phyloP scores from a whole-genome alignment of 805 yeast genomes.

The Wickerhamomyces ciferrii region DNA sequence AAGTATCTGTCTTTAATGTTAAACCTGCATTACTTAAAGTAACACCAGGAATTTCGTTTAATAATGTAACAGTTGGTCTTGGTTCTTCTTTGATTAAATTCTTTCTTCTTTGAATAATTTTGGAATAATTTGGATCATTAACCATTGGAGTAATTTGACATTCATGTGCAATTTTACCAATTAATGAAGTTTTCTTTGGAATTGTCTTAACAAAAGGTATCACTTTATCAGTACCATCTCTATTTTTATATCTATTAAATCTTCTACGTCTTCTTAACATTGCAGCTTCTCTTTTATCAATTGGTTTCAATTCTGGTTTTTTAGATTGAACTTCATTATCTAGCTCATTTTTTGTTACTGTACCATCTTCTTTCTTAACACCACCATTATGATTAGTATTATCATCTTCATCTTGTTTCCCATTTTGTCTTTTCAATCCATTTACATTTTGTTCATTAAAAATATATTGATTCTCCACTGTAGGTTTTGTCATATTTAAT shows the following conservation, averaged over 20 bases:
- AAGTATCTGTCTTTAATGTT: constrained; percentile 66
- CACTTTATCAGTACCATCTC: constrained; percentile 35
- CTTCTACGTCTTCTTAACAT: constrained; percentile 26
- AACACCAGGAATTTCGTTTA: constrained; percentile 82
- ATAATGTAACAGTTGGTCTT: constrained; percentile 59
- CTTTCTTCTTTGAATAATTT: constrained; percentile 55
- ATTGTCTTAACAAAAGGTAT: constrained; percentile 85
- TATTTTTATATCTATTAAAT: constrained; percentile 32
- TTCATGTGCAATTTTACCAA: constrained; percentile 89
- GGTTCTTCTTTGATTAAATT: constrained; percentile 41
- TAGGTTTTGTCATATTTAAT: constrained; percentile 67
- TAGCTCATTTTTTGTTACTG: constrained; percentile 7
- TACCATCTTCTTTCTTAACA: constrained; percentile 2
- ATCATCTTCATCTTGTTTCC: constrained; percentile 22
- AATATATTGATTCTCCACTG: constrained; percentile 80
- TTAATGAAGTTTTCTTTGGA: constrained; percentile 79
- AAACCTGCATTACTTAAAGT: constrained; percentile 84
- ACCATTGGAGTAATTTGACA: constrained; percentile 82
- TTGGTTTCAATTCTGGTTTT: constrained; percentile 20
- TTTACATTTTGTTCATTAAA: constrained; percentile 82
- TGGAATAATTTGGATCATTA: constrained; percentile 62
- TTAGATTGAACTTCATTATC: background rate
- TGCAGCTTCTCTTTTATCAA: constrained; percentile 26
- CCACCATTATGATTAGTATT: constrained; percentile 26
- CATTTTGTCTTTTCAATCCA: constrained; percentile 38